Conservation (phyloP, 2,329 filamentous ascomycete species). For the Epichloe hybrida region DNA sequence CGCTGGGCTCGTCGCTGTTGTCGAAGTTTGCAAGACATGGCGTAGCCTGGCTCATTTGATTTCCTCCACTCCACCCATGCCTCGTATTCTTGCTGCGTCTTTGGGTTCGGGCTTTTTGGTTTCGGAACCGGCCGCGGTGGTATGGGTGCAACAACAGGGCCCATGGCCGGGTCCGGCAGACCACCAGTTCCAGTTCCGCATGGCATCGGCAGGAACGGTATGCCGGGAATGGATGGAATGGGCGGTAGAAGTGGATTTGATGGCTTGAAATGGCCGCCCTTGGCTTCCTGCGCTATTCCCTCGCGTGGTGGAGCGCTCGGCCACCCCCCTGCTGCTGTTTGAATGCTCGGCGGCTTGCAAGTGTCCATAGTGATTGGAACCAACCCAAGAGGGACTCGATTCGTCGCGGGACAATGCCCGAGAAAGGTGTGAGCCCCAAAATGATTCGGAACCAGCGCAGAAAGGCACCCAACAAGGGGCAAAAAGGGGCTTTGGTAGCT, state of each 20-base stretch:
- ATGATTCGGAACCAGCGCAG: background rate
- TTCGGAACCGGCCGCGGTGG: constrained; percentile 20
- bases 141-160: background rate
- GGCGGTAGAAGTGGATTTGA: background rate
- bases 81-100: constrained; percentile 32
- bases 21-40: constrained; percentile 29
- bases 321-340: background rate
- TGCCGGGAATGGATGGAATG: background rate
- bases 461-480: background rate
- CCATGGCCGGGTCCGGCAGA: background rate
- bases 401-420: background rate
- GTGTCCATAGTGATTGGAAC: background rate
- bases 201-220: background rate
- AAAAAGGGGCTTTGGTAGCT: background rate
- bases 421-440: background rate
- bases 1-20: constrained; percentile 26
- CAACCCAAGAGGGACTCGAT: background rate
- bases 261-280: background rate
- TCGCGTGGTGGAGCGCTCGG: background rate
- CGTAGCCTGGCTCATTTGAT: constrained; percentile 33
- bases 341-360: background rate
- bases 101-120: constrained; percentile 26
- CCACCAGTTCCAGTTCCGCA: background rate
- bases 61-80: constrained; percentile 36
- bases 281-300: background rate